These are phyloP conservation scores for Camellia lanceoleosa DNA, from an alignment of 148 eudicot genomes.

Conservation along the genomic window DNA sequence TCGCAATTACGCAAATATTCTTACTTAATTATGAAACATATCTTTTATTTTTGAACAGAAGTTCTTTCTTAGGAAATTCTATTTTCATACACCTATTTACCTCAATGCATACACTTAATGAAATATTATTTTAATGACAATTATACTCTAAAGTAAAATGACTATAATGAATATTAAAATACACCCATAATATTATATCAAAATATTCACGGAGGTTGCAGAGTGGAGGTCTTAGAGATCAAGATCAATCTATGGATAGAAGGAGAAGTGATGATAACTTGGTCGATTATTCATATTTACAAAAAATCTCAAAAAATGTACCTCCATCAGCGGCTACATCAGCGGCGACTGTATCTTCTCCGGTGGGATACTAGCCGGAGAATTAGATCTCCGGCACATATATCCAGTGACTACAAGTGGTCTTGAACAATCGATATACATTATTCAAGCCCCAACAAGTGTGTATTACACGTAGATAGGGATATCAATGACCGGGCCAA, in stretches of 20 bases:
- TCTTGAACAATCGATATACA: slow-evolving; percentile 53
- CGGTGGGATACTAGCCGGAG: slow-evolving; percentile 41
- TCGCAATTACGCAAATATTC: no score
- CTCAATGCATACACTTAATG: no score
- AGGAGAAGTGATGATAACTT: slow-evolving; percentile 47
- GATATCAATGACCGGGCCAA: slow-evolving; percentile 40
- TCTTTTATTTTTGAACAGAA: no score
- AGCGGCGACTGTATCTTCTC: slow-evolving; percentile 21
- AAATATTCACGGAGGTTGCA: slow-evolving; percentile 45
- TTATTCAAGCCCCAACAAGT: slow-evolving; percentile 54
- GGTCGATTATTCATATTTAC: slow-evolving; percentile 30
- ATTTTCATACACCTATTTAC: no score
- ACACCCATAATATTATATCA: no score
- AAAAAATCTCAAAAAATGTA: slow-evolving; percentile 20
- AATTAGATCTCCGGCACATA: slow-evolving; percentile 28
- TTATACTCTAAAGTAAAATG: no score
- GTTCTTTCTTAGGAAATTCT: no score
- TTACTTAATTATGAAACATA: no score
- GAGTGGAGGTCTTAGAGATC: slow-evolving; percentile 28
- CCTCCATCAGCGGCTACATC: slow-evolving; percentile 16
- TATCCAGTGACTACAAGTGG: slow-evolving; percentile 23
- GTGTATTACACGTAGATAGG: slow-evolving; percentile 52
- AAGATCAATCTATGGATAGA: slow-evolving; percentile 33
- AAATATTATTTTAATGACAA: no score
- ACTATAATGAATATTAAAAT: no score